Percentiles rank a stretch among this genome's conserved stretches.
Conservation (phyloP, 805 yeast species). For the Candida gorgasii region DNA sequence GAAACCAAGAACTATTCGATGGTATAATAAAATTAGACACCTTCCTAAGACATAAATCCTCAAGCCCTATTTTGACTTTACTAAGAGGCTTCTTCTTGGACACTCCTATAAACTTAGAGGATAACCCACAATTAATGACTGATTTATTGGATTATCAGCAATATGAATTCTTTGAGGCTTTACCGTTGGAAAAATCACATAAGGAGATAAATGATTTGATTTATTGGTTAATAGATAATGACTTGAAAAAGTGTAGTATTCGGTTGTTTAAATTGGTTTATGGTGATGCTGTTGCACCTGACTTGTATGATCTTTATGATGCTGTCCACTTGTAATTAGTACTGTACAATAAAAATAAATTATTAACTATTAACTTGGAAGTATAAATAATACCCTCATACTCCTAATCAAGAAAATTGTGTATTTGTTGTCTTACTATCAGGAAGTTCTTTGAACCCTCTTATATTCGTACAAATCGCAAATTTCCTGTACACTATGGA, state of each 20-base stretch:
- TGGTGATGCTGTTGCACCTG: conserved; percentile 7
- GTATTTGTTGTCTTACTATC: too few species aligned
- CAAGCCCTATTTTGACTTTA: not conserved
- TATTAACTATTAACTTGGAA: too few species aligned
- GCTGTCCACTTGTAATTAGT: too few species aligned
- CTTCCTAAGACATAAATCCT: not conserved
- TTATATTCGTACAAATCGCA: too few species aligned
- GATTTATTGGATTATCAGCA: conserved; percentile 8
- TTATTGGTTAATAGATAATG: conserved; percentile 12
- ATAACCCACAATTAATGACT: conserved; percentile 5
- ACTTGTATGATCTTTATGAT: not conserved
- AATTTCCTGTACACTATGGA: too few species aligned
- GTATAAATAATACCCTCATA: too few species aligned
- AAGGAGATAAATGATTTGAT: conserved; percentile 11
- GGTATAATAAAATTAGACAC: conserved; percentile 14
- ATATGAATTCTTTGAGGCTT: conserved; percentile 3
- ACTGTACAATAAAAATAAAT: too few species aligned
- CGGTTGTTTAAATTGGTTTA: conserved; percentile 9
- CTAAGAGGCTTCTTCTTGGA: conserved; percentile 8
- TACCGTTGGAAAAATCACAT: conserved; percentile 13
- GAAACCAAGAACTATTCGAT: conserved; percentile 30
- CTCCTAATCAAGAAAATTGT: too few species aligned
- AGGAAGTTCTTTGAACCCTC: too few species aligned
- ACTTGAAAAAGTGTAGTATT: not conserved
- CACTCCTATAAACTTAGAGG: not conserved